Conservation (phyloP, 2,329 filamentous ascomycete species). For the Teratosphaeria zuluensis region DNA sequence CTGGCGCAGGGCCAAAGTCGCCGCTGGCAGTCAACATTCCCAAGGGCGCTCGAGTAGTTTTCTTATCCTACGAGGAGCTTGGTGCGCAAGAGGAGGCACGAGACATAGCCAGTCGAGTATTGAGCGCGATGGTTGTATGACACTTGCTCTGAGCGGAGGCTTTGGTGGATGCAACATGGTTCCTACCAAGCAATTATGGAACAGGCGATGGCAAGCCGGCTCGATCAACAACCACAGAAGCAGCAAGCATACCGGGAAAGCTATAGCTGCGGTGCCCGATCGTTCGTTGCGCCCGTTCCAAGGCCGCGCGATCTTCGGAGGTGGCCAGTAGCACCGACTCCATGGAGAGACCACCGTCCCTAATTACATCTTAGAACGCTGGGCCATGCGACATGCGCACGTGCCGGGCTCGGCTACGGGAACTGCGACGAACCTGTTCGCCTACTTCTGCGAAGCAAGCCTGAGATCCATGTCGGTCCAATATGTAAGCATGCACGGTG, state of each 20-base stretch:
- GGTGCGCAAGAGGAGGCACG: not conserved
- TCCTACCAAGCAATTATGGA: not conserved
- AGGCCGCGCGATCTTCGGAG: too few relatives aligned
- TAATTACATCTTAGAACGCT: too few relatives aligned
- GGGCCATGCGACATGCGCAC: too few relatives aligned
- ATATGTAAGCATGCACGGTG: too few relatives aligned
- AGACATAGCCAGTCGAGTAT: not conserved
- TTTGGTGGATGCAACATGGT: not conserved
- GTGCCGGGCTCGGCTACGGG: too few relatives aligned
- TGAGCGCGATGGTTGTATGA: not conserved
- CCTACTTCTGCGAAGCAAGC: too few relatives aligned
- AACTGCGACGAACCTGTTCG: too few relatives aligned
- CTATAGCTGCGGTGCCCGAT: not conserved
- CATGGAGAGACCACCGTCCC: too few relatives aligned
- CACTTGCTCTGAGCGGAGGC: not conserved
- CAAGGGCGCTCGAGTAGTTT: not conserved
- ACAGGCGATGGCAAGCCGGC: not conserved
- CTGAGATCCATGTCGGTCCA: too few relatives aligned
- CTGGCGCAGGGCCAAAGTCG: conserved; percentile 2
- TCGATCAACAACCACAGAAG: not conserved
- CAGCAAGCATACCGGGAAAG: not conserved
- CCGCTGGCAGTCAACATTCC: not conserved
- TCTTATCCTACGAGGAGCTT: not conserved
- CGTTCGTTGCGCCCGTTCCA: not conserved
- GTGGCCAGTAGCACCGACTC: too few relatives aligned